These are phyloP conservation scores for Plasmopara halstedii DNA, from an alignment of 352 stramenopile species.

Conservation along the genomic window DNA sequence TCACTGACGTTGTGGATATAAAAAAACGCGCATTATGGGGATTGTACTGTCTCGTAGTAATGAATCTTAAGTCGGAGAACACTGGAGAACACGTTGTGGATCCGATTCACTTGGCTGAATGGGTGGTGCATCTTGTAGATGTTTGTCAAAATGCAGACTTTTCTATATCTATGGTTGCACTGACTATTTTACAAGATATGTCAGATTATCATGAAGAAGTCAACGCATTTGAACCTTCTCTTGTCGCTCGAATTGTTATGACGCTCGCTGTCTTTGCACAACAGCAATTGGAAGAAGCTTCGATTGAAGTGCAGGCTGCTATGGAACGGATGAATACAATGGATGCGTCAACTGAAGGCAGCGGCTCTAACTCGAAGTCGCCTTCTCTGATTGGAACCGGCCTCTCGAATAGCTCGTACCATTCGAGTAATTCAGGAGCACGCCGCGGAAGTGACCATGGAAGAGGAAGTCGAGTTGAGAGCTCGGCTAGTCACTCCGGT, in stretches of 20 bases:
- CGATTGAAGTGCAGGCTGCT: conserved; percentile 73
- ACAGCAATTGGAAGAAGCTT: conserved; percentile 83
- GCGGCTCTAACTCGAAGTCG: conserved; percentile 16
- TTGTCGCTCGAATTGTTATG: conserved; percentile 82
- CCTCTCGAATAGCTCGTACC: conserved; percentile 13
- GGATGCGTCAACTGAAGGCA: conserved; percentile 11
- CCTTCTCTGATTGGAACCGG: conserved; percentile 26
- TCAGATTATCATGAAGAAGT: conserved; percentile 70
- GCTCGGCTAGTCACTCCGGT: conserved; percentile 13
- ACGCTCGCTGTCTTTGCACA: conserved; percentile 79
- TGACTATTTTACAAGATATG: conserved; percentile 74
- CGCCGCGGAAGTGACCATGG: conserved; percentile 43
- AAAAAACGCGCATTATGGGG: conserved; percentile 79
- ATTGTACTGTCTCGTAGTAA: conserved; percentile 67
- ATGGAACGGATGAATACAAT: conserved; percentile 46
- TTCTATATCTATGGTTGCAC: conserved; percentile 67
- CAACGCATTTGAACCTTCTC: conserved; percentile 49
- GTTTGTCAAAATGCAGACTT: conserved; percentile 67
- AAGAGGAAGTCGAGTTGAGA: conserved; percentile 34
- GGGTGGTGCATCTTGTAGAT: conserved; percentile 77
- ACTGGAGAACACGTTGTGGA: conserved; percentile 27
- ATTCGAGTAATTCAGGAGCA: conserved; percentile 7
- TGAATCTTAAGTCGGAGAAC: conserved; percentile 39
- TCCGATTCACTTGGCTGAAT: conserved; percentile 49
- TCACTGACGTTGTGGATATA: conserved; percentile 67